These are phyloP conservation scores for Xenoacremonium recifei DNA, from an alignment of 2,329 filamentous ascomycete genomes.

Conservation along the genomic window DNA sequence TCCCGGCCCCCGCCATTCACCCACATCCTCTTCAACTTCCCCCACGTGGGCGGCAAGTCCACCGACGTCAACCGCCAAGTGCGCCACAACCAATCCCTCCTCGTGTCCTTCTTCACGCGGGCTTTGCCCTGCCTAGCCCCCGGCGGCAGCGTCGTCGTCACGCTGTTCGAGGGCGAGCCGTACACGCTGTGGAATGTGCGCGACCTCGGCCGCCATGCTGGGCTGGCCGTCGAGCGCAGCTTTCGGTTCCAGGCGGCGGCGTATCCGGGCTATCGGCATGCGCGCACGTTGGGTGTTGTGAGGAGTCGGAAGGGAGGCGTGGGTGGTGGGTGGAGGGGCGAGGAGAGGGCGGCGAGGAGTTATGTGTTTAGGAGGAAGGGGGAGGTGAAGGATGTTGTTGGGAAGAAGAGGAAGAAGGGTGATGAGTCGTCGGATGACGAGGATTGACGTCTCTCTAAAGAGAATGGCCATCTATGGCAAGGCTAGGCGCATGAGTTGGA, in stretches of 20 bases:
- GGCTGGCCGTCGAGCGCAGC: constrained; percentile 67
- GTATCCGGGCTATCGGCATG: constrained; percentile 75
- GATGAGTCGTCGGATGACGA: constrained; percentile 35
- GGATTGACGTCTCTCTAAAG: constrained; percentile 11
- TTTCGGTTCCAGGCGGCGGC: constrained; percentile 65
- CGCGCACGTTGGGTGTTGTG: constrained; percentile 68
- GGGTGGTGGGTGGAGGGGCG: constrained; percentile 42
- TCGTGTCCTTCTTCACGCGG: constrained; percentile 65
- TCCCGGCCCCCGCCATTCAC: constrained; percentile 58
- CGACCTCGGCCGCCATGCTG: constrained; percentile 78
- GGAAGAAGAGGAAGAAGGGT: constrained; percentile 29
- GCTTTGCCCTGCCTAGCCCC: constrained; percentile 40
- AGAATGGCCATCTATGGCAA: too few species aligned
- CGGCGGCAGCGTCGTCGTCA: constrained; percentile 70
- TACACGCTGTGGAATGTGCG: constrained; percentile 95
- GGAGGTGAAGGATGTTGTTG: constrained; percentile 35
- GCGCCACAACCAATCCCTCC: constrained; percentile 80
- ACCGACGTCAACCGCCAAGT: constrained; percentile 96
- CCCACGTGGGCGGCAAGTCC: constrained; percentile 87
- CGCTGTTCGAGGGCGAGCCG: constrained; percentile 88
- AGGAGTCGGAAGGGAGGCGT: constrained; percentile 44
- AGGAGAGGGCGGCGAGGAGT: constrained; percentile 50
- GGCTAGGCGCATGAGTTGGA: too few species aligned
- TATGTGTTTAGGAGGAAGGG: constrained; percentile 62
- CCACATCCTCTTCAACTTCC: constrained; percentile 92